Evolutionary conservation across 1,284 basidiomycete genomes (phyloP).

Genomic region (Exobasidium cylindrosporum): DNA sequence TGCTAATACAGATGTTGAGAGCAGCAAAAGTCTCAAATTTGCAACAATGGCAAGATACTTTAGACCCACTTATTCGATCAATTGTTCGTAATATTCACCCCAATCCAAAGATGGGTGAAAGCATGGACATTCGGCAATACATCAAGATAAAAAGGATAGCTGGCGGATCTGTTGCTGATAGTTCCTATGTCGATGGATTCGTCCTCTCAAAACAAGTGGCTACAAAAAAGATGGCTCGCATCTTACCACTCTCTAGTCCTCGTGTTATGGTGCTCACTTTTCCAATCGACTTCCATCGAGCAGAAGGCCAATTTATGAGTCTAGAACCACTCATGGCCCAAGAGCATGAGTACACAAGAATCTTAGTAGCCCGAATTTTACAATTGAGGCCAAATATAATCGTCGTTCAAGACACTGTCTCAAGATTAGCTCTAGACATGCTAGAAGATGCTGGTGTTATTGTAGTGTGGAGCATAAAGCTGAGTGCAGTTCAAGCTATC

Average conservation of each 20-base stretch:
- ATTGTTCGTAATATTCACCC: slow-evolving; percentile 47
- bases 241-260: slow-evolving; percentile 67
- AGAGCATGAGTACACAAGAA: slow-evolving; percentile 89
- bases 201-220: slow-evolving; percentile 95
- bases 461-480: slow-evolving; percentile 85
- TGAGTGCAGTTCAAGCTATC: slow-evolving; percentile 79
- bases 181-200: slow-evolving; percentile 89
- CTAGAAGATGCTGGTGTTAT: slow-evolving; percentile 81
- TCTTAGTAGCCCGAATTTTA: slow-evolving; percentile 82
- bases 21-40: neutral
- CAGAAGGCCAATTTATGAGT: slow-evolving; percentile 75
- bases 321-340: slow-evolving; percentile 89
- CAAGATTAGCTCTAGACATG: slow-evolving; percentile 84
- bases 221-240: slow-evolving; percentile 70
- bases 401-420: slow-evolving; percentile 86
- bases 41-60: slow-evolving; percentile 37
- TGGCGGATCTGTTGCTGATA: slow-evolving; percentile 84
- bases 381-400: slow-evolving; percentile 88
- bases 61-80: slow-evolving; percentile 41
- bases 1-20: neutral
- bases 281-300: slow-evolving; percentile 75
- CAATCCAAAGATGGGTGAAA: slow-evolving; percentile 65
- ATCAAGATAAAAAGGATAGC: slow-evolving; percentile 97
- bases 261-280: slow-evolving; percentile 95
- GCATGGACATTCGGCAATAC: slow-evolving; percentile 86